phyloP scores from a whole-genome alignment of 306 rosid genomes.

The Cicer pinnatifidum region DNA sequence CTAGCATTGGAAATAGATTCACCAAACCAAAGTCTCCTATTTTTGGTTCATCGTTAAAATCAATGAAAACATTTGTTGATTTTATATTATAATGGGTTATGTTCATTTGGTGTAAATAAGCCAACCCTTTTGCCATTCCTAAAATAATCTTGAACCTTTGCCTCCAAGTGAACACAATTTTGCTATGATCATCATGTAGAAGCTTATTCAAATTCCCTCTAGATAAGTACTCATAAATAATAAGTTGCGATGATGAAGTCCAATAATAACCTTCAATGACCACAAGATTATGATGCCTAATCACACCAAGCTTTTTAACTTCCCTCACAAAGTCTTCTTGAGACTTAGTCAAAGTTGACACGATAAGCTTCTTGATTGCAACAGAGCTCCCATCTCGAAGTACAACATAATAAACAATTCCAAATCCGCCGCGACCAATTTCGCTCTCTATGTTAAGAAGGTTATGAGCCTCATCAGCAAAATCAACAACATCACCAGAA shows the following conservation, averaged over 20 bases:
- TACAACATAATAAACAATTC: slow-evolving; percentile 71
- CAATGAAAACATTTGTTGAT: slow-evolving; percentile 76
- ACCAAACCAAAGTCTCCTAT: slow-evolving; percentile 86
- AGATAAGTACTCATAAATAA: slow-evolving; percentile 71
- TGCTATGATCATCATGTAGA: slow-evolving; percentile 62
- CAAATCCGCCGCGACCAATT: slow-evolving; percentile 95
- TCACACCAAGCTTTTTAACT: slow-evolving; percentile 68
- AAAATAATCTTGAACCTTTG: slow-evolving; percentile 81
- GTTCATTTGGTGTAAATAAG: slow-evolving; percentile 74
- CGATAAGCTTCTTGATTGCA: slow-evolving; percentile 85
- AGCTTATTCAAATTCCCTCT: slow-evolving; percentile 79
- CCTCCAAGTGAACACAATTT: slow-evolving; percentile 67
- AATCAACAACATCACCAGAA: slow-evolving; percentile 79
- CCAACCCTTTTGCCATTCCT: slow-evolving; percentile 92
- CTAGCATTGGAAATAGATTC: slow-evolving; percentile 76
- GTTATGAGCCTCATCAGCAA: slow-evolving; percentile 67
- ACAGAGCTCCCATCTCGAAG: slow-evolving; percentile 74
- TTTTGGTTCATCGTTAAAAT: slow-evolving; percentile 67
- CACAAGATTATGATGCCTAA: slow-evolving; percentile 83
- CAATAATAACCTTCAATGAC: slow-evolving; percentile 83
- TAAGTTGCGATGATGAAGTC: slow-evolving; percentile 85
- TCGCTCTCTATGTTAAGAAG: slow-evolving; percentile 82
- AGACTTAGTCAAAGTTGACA: slow-evolving; percentile 72
- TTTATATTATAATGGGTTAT: slow-evolving; percentile 84
- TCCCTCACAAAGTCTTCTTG: slow-evolving; percentile 79